Base-by-base conservation (phyloP, 1,139 yeast species). In the Yamadazyma sp. region DNA sequence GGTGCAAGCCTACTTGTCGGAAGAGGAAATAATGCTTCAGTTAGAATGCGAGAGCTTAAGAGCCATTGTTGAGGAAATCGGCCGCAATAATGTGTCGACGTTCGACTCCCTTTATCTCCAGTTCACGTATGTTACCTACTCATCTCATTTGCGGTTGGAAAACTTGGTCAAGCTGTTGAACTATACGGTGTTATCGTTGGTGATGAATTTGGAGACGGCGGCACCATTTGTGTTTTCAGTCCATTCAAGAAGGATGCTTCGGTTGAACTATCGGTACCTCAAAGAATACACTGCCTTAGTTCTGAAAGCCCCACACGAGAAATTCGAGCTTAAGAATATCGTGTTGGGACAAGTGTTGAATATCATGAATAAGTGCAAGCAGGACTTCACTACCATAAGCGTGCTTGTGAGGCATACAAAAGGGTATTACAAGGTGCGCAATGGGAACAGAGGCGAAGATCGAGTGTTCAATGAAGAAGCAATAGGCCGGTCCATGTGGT, bases 161-260 rank as follows among this genome's bases (percentile, higher is more conserved):
- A 27, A 16, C 15, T 27, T 27, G 18, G 20, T 15, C 8, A 9
- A 14, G 12, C 51, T 53, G n/a, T 45, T 65, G 26, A 59, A 67
- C 39, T 64, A 67, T 39, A 48, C 61, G 34, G 42, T 66, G 32
- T 43, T 49, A 3, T 59, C 70, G 1, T 51, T 66, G 46, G 31
- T 63, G 6, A 13, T 68, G 17, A 50, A 62, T 15, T 46, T 64
- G 20, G 76, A 70, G 44, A 41, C 37, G 29, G 38, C 40, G 31
- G 59, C 48, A 34, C 76, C 76, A 1, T 52, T 67, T 12, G 57
- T 65, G 2, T 68, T 69, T 40, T 67, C 73, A n/a, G 52, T 48
- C 20, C 56, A 59, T 40, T 72, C 72, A 1, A 50, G 74, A 23
- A 51, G 46, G 13, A 46, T 56, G 22, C 52, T 68, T 33, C 43